Percentiles rank a stretch among this genome's conserved stretches.
Conservation (phyloP, 106 monocot genomes). For the Chionographis japonica region DNA sequence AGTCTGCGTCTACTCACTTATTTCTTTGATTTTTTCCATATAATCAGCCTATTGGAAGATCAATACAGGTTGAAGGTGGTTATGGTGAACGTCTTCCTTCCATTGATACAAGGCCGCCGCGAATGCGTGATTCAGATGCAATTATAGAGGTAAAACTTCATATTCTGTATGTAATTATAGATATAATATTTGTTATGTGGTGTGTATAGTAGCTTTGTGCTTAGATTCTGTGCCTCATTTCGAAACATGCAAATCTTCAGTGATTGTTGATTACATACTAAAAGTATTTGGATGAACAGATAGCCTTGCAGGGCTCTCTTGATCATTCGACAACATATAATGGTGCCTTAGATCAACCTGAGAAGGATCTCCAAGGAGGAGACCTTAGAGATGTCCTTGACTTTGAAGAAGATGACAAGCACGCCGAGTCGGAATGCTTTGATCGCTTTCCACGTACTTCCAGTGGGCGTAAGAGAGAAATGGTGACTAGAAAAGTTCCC, state of each 20-base stretch:
- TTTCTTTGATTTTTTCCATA: slow-evolving; percentile 7
- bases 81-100: slow-evolving; percentile 80
- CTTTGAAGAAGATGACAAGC: slow-evolving; percentile 24
- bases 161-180: background rate
- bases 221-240: no score
- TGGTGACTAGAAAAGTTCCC: slow-evolving; percentile 14
- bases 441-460: slow-evolving; percentile 18
- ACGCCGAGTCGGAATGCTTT: slow-evolving; percentile 21
- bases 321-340: slow-evolving; percentile 38
- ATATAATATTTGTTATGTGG: background rate
- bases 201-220: no score
- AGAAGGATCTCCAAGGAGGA: slow-evolving; percentile 27
- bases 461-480: slow-evolving; percentile 19
- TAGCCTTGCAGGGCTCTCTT: slow-evolving; percentile 46
- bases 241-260: no score
- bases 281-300: slow-evolving; percentile 31
- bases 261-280: background rate
- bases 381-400: slow-evolving; percentile 18
- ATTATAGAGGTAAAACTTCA: slow-evolving; percentile 70
- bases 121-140: slow-evolving; percentile 74
- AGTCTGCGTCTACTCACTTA: background rate
- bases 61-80: slow-evolving; percentile 87
- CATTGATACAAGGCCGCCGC: slow-evolving; percentile 77
- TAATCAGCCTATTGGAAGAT: slow-evolving; percentile 73
- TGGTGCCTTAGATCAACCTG: slow-evolving; percentile 34